Percentiles rank a stretch among this genome's conserved stretches.
Conservation (phyloP, 768 basidiomycete species). For the Russula olivacea region DNA sequence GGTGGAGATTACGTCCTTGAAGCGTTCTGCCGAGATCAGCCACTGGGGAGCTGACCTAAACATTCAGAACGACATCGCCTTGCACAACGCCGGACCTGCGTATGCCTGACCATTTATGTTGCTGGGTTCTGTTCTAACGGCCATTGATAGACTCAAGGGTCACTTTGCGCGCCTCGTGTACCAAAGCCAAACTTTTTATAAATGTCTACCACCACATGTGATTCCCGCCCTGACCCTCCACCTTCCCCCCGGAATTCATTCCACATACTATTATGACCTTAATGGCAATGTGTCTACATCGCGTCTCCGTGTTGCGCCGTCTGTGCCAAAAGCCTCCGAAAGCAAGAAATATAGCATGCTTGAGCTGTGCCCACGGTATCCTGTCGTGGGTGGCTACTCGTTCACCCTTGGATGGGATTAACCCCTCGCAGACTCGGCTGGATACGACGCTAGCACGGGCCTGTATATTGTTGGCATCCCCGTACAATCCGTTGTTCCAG, state of each 20-base stretch:
- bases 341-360: slow-evolving; percentile 57
- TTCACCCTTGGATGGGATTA: slow-evolving; percentile 94
- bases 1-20: slow-evolving; percentile 63
- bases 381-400: slow-evolving; percentile 86
- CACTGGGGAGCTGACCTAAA: slow-evolving; percentile 97
- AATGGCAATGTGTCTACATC: slow-evolving; percentile 98
- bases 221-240: slow-evolving; percentile 68
- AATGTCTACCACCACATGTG: slow-evolving; percentile 62
- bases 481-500: slow-evolving; percentile 75
- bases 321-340: slow-evolving; percentile 51
- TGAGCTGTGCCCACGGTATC: slow-evolving; percentile 86
- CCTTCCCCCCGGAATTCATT: slow-evolving; percentile 76
- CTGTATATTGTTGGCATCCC: slow-evolving; percentile 76
- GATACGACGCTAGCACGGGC: slow-evolving; percentile 55
- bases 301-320: slow-evolving; percentile 63
- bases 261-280: slow-evolving; percentile 84
- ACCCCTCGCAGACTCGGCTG: slow-evolving; percentile 67
- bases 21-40: slow-evolving; percentile 82
- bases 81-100: slow-evolving; percentile 90
- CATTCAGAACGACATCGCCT: slow-evolving; percentile 77
- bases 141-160: slow-evolving; percentile 69
- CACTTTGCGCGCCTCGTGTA: slow-evolving; percentile 91
- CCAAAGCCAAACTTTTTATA: slow-evolving; percentile 69
- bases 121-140: slow-evolving; percentile 12
- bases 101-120: slow-evolving; percentile 39